Conservation (phyloP, 768 basidiomycete genomes). For the Tubosaeta sp. region DNA sequence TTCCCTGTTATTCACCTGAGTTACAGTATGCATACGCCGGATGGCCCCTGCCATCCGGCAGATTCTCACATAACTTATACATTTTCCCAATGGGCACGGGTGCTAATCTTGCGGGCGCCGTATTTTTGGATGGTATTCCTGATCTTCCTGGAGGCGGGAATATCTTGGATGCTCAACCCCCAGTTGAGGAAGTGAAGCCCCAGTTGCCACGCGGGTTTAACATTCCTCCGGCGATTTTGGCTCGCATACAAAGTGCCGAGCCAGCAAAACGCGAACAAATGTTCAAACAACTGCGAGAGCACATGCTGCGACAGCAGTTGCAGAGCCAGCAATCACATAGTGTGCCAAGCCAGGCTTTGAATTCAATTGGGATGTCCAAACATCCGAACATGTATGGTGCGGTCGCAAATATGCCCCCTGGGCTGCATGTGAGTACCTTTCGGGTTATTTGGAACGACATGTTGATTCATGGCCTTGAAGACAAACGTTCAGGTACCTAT, state of each 20-base stretch:
- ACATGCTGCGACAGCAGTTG: constrained; percentile 25
- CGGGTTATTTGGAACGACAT: background rate
- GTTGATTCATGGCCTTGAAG: constrained; percentile 9
- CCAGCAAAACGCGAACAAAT: constrained; percentile 19
- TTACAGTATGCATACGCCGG: constrained; percentile 46
- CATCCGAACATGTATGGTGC: constrained; percentile 4
- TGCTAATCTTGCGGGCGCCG: constrained; percentile 38
- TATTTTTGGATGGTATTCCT: constrained; percentile 54
- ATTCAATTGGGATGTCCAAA: constrained; percentile 13
- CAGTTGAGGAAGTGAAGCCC: constrained; percentile 5
- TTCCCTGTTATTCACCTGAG: constrained; percentile 1
- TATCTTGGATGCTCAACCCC: constrained; percentile 4
- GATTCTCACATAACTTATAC: constrained; percentile 42
- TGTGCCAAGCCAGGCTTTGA: constrained; percentile 10
- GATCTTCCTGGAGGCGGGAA: constrained; percentile 29
- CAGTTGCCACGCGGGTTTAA: background rate
- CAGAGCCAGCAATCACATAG: constrained; percentile 17
- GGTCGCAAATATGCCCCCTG: constrained; percentile 11
- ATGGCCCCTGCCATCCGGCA: constrained; percentile 45
- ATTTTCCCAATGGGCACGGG: constrained; percentile 39
- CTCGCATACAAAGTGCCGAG: constrained; percentile 24
- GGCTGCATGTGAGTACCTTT: constrained; percentile 15
- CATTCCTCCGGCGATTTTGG: constrained; percentile 10
- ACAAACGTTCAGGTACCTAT: constrained; percentile 5
- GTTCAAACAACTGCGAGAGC: constrained; percentile 17